Evolutionary conservation across 2,329 filamentous ascomycete species (phyloP).

Genomic region (Dichotomopilus funicola): DNA sequence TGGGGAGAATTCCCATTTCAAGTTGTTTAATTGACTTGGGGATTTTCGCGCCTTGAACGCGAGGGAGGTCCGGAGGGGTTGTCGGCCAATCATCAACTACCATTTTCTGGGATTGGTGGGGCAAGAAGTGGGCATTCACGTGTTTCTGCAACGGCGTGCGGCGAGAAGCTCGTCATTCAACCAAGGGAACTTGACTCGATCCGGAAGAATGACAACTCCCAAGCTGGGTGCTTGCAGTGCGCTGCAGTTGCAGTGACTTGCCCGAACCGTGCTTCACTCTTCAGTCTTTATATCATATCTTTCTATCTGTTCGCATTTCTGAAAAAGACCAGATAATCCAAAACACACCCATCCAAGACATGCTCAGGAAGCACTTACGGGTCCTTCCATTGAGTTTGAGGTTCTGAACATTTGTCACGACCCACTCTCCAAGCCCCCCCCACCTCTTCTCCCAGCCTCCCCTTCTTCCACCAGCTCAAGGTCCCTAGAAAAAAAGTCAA

Average conservation of each 20-base stretch:
- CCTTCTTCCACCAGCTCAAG: neutral
- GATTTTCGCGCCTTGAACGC: slow-evolving; percentile 24
- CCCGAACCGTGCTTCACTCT: no score
- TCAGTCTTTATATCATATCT: no score
- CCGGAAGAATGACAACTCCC: neutral
- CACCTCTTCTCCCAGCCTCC: neutral
- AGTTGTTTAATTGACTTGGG: slow-evolving; percentile 24
- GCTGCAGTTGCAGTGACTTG: neutral
- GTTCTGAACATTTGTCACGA: no score
- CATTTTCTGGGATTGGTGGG: slow-evolving; percentile 2
- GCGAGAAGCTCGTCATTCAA: slow-evolving; percentile 8
- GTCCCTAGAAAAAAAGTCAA: neutral
- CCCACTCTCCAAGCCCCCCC: no score
- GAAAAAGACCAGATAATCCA: no score
- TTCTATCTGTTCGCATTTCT: no score
- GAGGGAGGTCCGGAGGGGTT: slow-evolving; percentile 16
- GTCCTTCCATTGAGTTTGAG: no score
- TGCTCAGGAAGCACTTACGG: no score
- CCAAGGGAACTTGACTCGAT: neutral
- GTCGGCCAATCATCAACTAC: slow-evolving; percentile 14
- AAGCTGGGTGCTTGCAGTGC: neutral
- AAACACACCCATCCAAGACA: no score
- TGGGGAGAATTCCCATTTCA: slow-evolving; percentile 2
- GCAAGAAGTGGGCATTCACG: slow-evolving; percentile 17
- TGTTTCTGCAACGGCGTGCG: slow-evolving; percentile 3